Evolutionary conservation across 2,329 filamentous ascomycete genomes (phyloP), one percentile per base, ranked within the genome.

Genomic region (Fusarium sp.): DNA sequence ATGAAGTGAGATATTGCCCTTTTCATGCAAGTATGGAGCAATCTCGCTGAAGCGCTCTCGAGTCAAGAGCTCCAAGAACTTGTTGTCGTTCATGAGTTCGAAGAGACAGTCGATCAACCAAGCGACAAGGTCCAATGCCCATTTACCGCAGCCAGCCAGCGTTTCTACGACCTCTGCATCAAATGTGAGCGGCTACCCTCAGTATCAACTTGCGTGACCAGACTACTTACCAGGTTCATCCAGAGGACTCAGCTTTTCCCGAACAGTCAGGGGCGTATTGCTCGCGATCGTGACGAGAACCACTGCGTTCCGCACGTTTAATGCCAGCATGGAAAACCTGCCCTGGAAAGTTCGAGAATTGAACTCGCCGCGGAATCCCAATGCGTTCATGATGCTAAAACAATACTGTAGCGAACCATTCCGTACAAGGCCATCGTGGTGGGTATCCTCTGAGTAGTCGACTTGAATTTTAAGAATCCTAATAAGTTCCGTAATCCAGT

Each of bases 391-490:
- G 31, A 96, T 90, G 77, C 94, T 93, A 14, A 98, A 85, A 65
- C 91, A 94, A 64, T 93, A 88, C 69, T 94, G 92, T 53, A 98
- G 88, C 38, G 91, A 87, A 4, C 87, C 85, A 77, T 96, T 95
- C 68, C 92, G 87, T 72, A 96, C 89, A 36, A 97, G 85, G 67
- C 91, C 87, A 79, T 96, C 92, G 75, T 93, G 90, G 51, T 90
- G 88, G 2, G 90, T 85, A 69, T 97, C 94, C 57, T 93, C 89
- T 0, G 94, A 93, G 79, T 95, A 97, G 82, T 98, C 96, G 56
- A 95, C 90, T 58, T 92, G 90, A 33, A 94, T 87, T 71, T 92
- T 92, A 60, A 95, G 84, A 66, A 93, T 90, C 44, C 89, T 87
- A 61, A 94, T 91, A 14, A 95, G 85, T 72, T 93, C 91, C 44